Conservation (phyloP, 148 eudicot genomes). For the Gaultheria prostrata region DNA sequence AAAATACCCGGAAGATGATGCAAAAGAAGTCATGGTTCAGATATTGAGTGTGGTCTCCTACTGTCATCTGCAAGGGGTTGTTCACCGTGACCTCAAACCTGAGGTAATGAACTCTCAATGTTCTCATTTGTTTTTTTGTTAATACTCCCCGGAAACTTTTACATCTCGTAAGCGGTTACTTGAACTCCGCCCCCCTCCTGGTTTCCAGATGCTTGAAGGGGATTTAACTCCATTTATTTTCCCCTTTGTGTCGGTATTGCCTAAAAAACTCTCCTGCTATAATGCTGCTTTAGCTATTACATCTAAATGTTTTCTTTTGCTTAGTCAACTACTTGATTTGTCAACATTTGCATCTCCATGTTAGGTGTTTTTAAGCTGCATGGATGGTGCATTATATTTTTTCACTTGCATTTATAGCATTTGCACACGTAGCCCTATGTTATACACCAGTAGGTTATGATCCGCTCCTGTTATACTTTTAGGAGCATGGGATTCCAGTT, state of each 20-base stretch:
- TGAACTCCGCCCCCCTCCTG: not conserved
- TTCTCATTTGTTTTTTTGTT: not conserved
- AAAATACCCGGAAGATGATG: conserved; percentile 91
- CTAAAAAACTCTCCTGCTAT: too few relatives aligned
- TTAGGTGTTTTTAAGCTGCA: too few relatives aligned
- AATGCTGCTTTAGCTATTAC: not conserved
- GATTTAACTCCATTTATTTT: not conserved
- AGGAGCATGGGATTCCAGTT: not conserved
- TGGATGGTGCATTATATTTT: not conserved
- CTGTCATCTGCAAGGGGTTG: conserved; percentile 97
- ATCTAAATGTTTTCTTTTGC: not conserved
- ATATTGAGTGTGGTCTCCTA: conserved; percentile 80
- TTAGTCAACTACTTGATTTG: not conserved
- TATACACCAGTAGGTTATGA: not conserved
- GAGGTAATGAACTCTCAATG: conserved; percentile 52
- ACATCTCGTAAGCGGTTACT: not conserved
- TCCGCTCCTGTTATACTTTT: not conserved
- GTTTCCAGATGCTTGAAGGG: not conserved
- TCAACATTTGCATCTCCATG: not conserved
- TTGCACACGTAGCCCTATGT: not conserved
- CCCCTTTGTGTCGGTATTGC: not conserved
- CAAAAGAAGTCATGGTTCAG: conserved; percentile 82
- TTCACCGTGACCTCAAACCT: conserved; percentile 95
- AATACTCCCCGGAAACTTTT: not conserved
- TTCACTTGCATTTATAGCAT: not conserved